phyloP scores from a whole-genome alignment of 2,329 filamentous ascomycete species.

The Neopestalotiopsis clavispora region DNA sequence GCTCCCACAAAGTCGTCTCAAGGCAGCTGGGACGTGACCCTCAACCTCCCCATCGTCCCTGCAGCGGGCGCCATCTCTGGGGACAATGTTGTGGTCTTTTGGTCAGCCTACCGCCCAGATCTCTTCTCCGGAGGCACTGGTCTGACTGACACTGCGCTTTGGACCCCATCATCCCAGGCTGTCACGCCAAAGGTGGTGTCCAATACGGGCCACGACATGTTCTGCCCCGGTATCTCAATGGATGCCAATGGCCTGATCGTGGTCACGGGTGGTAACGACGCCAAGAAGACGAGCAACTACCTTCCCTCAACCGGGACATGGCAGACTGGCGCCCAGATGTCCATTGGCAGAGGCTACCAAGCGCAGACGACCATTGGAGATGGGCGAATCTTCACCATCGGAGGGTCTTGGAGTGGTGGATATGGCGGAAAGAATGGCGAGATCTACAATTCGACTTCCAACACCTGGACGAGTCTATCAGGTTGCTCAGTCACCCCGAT shows the following conservation, averaged over 20 bases:
- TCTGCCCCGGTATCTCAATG: slow-evolving; percentile 59
- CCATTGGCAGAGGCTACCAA: slow-evolving; percentile 57
- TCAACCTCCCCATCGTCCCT: slow-evolving; percentile 42
- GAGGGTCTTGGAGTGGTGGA: slow-evolving; percentile 60
- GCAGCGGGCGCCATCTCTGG: slow-evolving; percentile 36
- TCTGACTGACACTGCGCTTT: slow-evolving; percentile 26
- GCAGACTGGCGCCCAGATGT: slow-evolving; percentile 46
- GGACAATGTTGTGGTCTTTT: slow-evolving; percentile 31
- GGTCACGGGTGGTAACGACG: slow-evolving; percentile 58
- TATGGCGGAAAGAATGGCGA: slow-evolving; percentile 60
- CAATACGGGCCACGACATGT: slow-evolving; percentile 58
- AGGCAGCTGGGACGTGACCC: slow-evolving; percentile 39
- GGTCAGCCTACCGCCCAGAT: slow-evolving; percentile 29
- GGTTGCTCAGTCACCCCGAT: slow-evolving; percentile 51
- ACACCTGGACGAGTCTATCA: slow-evolving; percentile 51
- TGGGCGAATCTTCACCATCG: slow-evolving; percentile 62
- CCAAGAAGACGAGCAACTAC: slow-evolving; percentile 53
- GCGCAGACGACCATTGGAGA: slow-evolving; percentile 53
- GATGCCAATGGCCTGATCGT: slow-evolving; percentile 54
- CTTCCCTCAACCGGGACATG: slow-evolving; percentile 43
- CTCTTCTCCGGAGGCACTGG: slow-evolving; percentile 24
- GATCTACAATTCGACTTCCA: slow-evolving; percentile 49
- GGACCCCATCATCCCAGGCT: slow-evolving; percentile 26
- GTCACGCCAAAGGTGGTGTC: slow-evolving; percentile 37
- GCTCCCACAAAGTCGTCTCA: slow-evolving; percentile 25